Base-by-base conservation (phyloP, 1,284 basidiomycete genomes). In the Veloboletus limbatus region DNA sequence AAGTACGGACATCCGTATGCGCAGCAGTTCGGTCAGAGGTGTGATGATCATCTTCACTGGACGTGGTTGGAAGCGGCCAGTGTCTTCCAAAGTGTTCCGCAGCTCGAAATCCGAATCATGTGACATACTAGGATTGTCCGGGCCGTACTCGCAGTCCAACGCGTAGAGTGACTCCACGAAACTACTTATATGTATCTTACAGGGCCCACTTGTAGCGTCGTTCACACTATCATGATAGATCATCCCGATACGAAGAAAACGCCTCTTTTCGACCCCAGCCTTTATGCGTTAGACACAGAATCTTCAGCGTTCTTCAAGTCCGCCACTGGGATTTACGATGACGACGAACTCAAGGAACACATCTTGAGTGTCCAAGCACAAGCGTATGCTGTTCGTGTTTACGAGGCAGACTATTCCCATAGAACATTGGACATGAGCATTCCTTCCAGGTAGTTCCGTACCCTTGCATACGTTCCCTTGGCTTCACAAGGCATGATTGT, bases 1-100 rank as follows among this genome's bases (percentile, higher is more conserved):
- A 37, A 9, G n/a, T 22, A 59, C 70, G 31, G 32, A 69, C 67
- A 70, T 60, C 16, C 56, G 58, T 47, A 70, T 72, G 35, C 59
- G 66, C 31, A 76, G 62, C 14, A 66, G 48, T 43, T 67, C 52
- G 0, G 75, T 77, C 48, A 76, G 62, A 42, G 63, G 47, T n/a
- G 75, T 76, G 10, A 52, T 52, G 50, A 77, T 70, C 47, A 70
- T 66, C 35, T 44, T 49, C 24, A 11, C 18, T 32, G 18, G 1
- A 18, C n/a, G n/a, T n/a, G n/a, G n/a, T n/a, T n/a, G n/a, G n/a
- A n/a, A n/a, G n/a, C n/a, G n/a, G n/a, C n/a, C n/a, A n/a, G n/a
- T n/a, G n/a, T n/a, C n/a, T n/a, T n/a, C n/a, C n/a, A n/a, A n/a
- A n/a, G n/a, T n/a, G n/a, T n/a, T n/a, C n/a, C n/a, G n/a, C n/a